phyloP scores from a whole-genome alignment of 192 early-diverging fungal species.

The Jimgerdemannia flammicorona region DNA sequence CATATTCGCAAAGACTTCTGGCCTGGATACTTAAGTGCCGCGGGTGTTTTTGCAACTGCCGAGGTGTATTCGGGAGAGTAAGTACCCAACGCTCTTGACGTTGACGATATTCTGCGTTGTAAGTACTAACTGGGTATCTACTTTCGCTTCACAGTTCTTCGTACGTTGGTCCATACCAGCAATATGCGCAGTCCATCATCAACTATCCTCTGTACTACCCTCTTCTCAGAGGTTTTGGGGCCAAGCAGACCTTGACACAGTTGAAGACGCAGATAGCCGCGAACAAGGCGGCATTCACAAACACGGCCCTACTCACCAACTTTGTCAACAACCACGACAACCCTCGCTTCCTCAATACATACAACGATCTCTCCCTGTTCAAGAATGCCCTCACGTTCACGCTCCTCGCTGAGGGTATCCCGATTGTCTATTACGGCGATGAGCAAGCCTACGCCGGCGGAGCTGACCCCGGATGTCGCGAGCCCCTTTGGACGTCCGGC shows the following conservation, averaged over 20 bases:
- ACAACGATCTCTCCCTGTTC: conserved; percentile 11
- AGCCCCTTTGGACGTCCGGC: conserved; percentile 20
- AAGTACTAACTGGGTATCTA: not conserved
- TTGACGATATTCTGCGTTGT: too few relatives aligned
- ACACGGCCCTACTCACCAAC: conserved; percentile 11
- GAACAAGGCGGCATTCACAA: conserved; percentile 6
- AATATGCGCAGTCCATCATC: conserved; percentile 13
- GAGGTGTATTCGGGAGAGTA: conserved; percentile 14
- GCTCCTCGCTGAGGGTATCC: conserved; percentile 19
- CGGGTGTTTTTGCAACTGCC: conserved; percentile 32
- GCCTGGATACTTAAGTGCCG: conserved; percentile 17
- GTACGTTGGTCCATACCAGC: conserved; percentile 11
- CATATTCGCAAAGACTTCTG: conserved; percentile 38
- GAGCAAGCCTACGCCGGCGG: conserved; percentile 26
- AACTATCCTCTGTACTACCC: conserved; percentile 22
- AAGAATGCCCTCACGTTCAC: conserved; percentile 22
- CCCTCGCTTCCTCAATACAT: conserved; percentile 5
- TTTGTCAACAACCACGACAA: conserved; percentile 26
- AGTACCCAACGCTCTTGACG: not conserved
- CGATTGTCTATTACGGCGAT: conserved; percentile 21
- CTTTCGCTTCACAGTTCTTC: too few relatives aligned
- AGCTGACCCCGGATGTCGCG: conserved; percentile 21
- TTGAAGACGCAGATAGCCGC: conserved; percentile 1
- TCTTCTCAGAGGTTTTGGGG: conserved; percentile 6
- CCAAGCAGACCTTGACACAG: conserved; percentile 9